These are phyloP conservation scores for Leishmania major DNA, from an alignment of 208 protist species.

Conservation along the genomic window DNA sequence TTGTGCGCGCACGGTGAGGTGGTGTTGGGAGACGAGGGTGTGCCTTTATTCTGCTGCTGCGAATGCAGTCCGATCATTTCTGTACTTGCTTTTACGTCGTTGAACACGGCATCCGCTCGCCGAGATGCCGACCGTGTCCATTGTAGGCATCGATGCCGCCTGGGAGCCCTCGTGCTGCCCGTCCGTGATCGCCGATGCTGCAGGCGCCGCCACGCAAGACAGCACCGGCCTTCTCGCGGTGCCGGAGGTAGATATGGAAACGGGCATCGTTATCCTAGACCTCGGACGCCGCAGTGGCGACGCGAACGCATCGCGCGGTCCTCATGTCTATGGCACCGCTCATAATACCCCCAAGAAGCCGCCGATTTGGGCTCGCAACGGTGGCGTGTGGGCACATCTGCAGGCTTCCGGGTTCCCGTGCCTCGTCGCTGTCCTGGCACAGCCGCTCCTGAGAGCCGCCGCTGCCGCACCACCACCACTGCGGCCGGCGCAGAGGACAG, in stretches of 20 bases:
- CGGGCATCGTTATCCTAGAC: slow-evolving; percentile 16
- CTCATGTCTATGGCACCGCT: not conserved
- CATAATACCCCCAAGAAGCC: not conserved
- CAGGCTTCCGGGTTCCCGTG: slow-evolving; percentile 14
- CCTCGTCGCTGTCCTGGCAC: slow-evolving; percentile 10
- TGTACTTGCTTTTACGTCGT: not conserved
- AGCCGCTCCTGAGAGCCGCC: not conserved
- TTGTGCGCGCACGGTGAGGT: not conserved
- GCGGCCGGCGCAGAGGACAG: not conserved
- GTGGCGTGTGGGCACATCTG: slow-evolving; percentile 7
- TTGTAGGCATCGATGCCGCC: slow-evolving; percentile 2
- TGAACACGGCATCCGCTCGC: not conserved
- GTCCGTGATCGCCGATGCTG: not conserved
- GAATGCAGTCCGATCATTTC: not conserved
- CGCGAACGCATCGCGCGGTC: not conserved
- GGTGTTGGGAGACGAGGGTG: not conserved
- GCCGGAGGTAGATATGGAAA: not conserved
- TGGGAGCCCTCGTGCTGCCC: not conserved
- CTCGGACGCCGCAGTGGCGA: not conserved
- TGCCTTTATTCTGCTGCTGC: not conserved
- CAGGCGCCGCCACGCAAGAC: not conserved
- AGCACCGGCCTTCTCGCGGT: slow-evolving; percentile 12
- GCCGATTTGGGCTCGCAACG: not conserved
- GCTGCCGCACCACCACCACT: not conserved
- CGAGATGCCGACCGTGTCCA: slow-evolving; percentile 1